Conservation (phyloP, 257 asterid genomes). For the Solanum clarkiae region DNA sequence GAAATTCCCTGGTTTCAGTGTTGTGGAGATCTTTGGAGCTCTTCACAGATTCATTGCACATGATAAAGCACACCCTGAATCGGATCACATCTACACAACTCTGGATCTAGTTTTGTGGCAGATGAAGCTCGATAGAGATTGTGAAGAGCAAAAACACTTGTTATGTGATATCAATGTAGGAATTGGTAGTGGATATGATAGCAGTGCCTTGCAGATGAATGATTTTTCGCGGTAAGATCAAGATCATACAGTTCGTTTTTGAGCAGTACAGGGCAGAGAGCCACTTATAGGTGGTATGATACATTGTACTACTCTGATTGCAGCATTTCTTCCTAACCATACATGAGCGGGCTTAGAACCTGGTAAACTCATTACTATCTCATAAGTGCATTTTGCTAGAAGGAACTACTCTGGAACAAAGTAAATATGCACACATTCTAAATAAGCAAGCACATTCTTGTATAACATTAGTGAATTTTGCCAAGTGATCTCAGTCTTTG, state of each 20-base stretch:
- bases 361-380: neutral
- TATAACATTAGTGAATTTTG: neutral
- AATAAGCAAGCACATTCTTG: neutral
- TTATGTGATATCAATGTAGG: neutral
- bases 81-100: constrained; percentile 31
- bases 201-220: neutral
- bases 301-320: neutral
- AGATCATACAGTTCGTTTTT: neutral
- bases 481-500: neutral
- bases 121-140: constrained; percentile 29
- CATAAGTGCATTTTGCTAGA: neutral
- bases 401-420: neutral
- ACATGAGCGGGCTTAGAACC: neutral
- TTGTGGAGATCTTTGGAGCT: constrained; percentile 42
- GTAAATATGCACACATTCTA: neutral
- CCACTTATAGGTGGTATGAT: neutral
- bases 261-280: neutral
- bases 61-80: constrained; percentile 40
- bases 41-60: constrained; percentile 60
- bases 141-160: constrained; percentile 5
- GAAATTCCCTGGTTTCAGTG: constrained; percentile 55
- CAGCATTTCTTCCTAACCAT: neutral
- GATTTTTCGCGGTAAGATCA: neutral
- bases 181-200: neutral
- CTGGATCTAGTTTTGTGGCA: constrained; percentile 23